Conservation (phyloP, 75 land plant genomes). For the Picea sitchensis region DNA sequence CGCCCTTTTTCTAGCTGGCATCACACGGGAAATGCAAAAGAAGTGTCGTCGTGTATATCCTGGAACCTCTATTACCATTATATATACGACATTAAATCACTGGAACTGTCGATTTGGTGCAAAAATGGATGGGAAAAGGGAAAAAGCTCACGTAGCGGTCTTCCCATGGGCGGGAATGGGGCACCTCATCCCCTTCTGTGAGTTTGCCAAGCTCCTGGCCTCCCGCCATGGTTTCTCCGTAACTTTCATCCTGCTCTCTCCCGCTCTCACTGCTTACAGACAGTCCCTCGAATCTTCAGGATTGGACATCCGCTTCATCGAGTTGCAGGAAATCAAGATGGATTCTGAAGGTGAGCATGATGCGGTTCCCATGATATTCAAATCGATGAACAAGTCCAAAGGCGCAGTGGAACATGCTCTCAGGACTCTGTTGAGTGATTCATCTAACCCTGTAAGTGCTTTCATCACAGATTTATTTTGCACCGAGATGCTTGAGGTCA, state of each 20-base stretch:
- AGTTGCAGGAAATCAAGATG: neutral
- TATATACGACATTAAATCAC: too few species aligned
- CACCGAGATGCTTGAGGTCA: neutral
- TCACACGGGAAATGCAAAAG: too few species aligned
- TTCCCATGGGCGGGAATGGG: slow-evolving; percentile 17
- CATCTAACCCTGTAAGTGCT: neutral
- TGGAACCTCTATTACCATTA: too few species aligned
- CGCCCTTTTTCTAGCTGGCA: too few species aligned
- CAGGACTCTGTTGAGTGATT: neutral
- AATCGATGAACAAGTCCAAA: neutral
- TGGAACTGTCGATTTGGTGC: neutral
- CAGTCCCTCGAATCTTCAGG: neutral
- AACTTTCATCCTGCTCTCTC: neutral
- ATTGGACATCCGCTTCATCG: neutral
- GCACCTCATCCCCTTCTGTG: slow-evolving; percentile 13
- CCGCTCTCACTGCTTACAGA: neutral
- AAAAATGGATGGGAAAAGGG: neutral
- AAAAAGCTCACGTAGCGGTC: neutral
- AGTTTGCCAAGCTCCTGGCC: neutral
- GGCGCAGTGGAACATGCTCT: neutral
- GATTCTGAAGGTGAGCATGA: neutral
- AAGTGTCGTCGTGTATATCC: too few species aligned
- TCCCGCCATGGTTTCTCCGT: neutral
- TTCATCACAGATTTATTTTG: neutral
- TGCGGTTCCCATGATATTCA: neutral